These are phyloP conservation scores for Hypoxylon cercidicola DNA, from an alignment of 495 filamentous ascomycete species.

Conservation along the genomic window DNA sequence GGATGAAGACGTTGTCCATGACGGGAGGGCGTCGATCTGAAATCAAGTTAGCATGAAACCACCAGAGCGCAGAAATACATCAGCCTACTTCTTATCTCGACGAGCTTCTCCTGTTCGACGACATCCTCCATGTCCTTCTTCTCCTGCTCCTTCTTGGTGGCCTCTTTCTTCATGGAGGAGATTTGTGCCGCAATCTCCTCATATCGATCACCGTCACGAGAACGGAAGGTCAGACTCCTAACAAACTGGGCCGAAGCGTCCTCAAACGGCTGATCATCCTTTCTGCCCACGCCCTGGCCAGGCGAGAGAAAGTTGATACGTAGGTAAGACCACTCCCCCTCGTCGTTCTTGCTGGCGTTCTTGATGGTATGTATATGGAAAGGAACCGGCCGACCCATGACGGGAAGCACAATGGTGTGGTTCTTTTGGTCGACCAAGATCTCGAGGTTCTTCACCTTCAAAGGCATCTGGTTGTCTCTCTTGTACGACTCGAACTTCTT, in stretches of 20 bases:
- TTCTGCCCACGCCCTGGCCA: conserved; percentile 95
- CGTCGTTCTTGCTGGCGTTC: conserved; percentile 93
- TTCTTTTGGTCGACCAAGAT: conserved; percentile 93
- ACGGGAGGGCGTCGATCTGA: conserved; percentile 85
- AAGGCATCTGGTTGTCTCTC: conserved; percentile 92
- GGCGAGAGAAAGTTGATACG: conserved; percentile 98
- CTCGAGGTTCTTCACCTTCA: conserved; percentile 80
- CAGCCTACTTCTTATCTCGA: conserved; percentile 84
- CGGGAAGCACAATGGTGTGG: conserved; percentile 88
- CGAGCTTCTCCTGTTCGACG: conserved; percentile 97
- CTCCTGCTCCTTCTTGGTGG: conserved; percentile 90
- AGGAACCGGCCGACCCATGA: conserved; percentile 97
- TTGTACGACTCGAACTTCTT: conserved; percentile 99
- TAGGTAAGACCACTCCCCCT: conserved; percentile 92
- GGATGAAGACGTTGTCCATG: conserved; percentile 91
- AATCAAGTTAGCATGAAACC: conserved; percentile 46
- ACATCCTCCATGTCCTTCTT: conserved; percentile 99
- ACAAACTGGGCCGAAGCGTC: conserved; percentile 96
- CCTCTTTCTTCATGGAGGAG: conserved; percentile 90
- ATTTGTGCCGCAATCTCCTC: conserved; percentile 90
- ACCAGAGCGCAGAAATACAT: background rate
- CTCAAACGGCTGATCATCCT: conserved; percentile 98
- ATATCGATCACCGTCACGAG: conserved; percentile 85
- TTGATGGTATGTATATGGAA: conserved; percentile 99
- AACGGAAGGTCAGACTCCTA: conserved; percentile 91